phyloP scores from a whole-genome alignment of 352 stramenopile species.

The Phytophthora pinifolia region DNA sequence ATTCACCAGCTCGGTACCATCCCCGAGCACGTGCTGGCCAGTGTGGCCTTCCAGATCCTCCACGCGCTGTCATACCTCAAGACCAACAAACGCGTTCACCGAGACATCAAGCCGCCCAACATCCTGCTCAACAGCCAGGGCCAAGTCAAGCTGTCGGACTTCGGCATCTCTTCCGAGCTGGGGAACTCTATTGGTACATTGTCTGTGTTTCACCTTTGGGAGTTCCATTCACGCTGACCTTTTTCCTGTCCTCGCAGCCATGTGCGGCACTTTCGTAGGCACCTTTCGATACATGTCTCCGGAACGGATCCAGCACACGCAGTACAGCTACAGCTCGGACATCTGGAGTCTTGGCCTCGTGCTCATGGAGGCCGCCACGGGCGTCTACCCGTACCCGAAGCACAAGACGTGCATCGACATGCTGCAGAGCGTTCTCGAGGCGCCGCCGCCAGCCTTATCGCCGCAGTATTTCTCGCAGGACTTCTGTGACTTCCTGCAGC shows the following conservation, averaged over 20 bases:
- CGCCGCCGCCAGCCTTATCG: slow-evolving; percentile 65
- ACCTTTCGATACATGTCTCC: slow-evolving; percentile 94
- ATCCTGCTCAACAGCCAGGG: slow-evolving; percentile 92
- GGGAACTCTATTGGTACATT: slow-evolving; percentile 77
- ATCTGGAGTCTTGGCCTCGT: slow-evolving; percentile 94
- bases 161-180: slow-evolving; percentile 92
- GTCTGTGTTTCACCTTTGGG: not conserved
- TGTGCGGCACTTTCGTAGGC: slow-evolving; percentile 94
- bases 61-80: slow-evolving; percentile 95
- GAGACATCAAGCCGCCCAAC: slow-evolving; percentile 98
- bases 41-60: slow-evolving; percentile 93
- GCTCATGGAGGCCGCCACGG: slow-evolving; percentile 90
- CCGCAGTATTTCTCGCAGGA: slow-evolving; percentile 68
- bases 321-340: slow-evolving; percentile 91
- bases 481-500: slow-evolving; percentile 69
- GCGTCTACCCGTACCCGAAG: slow-evolving; percentile 88
- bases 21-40: slow-evolving; percentile 86
- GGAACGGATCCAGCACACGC: slow-evolving; percentile 87
- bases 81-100: slow-evolving; percentile 87
- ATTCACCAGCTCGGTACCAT: slow-evolving; percentile 81
- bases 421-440: slow-evolving; percentile 78
- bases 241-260: slow-evolving; percentile 50
- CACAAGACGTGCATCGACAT: slow-evolving; percentile 84
- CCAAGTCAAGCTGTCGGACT: slow-evolving; percentile 96
- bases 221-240: slow-evolving; percentile 11